Conservation (phyloP, 805 yeast genomes). For the Saturnispora silvae region DNA sequence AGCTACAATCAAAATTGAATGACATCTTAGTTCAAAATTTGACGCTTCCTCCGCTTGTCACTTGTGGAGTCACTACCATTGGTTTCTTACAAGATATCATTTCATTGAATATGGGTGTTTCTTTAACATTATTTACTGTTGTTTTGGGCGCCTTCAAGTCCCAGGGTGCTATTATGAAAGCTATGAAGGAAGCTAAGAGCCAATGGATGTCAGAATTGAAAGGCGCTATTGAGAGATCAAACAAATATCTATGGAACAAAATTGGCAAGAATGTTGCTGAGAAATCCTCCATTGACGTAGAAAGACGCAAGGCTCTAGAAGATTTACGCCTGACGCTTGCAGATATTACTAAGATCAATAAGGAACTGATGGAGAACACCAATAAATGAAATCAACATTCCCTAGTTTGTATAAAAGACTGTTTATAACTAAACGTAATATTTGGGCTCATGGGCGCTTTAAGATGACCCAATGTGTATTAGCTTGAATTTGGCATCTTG, state of each 20-base stretch:
- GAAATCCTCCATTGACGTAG: slow-evolving; percentile 1
- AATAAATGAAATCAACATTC: neutral
- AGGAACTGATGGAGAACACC: neutral
- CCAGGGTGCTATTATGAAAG: slow-evolving; percentile 15
- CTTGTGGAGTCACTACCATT: slow-evolving; percentile 16
- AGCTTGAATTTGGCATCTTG: too few relatives aligned
- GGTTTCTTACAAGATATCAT: slow-evolving; percentile 22
- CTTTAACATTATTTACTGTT: slow-evolving; percentile 21
- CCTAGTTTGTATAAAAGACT: neutral
- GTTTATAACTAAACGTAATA: too few relatives aligned
- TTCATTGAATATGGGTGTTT: slow-evolving; percentile 20
- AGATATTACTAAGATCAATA: neutral
- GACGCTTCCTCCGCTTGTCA: slow-evolving; percentile 21
- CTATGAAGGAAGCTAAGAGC: slow-evolving; percentile 8
- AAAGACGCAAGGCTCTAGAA: neutral
- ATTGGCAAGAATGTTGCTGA: slow-evolving; percentile 3
- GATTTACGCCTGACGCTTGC: neutral
- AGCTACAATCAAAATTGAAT: slow-evolving; percentile 20
- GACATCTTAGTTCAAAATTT: slow-evolving; percentile 16
- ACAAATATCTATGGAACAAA: slow-evolving; percentile 5
- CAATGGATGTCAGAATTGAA: slow-evolving; percentile 4
- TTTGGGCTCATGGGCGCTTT: too few relatives aligned
- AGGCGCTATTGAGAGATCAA: neutral
- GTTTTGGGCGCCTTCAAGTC: slow-evolving; percentile 21
- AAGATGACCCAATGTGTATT: too few relatives aligned